These are phyloP conservation scores for Brasilioporus rufonigricans DNA, from an alignment of 768 basidiomycete species.

Conservation along the genomic window DNA sequence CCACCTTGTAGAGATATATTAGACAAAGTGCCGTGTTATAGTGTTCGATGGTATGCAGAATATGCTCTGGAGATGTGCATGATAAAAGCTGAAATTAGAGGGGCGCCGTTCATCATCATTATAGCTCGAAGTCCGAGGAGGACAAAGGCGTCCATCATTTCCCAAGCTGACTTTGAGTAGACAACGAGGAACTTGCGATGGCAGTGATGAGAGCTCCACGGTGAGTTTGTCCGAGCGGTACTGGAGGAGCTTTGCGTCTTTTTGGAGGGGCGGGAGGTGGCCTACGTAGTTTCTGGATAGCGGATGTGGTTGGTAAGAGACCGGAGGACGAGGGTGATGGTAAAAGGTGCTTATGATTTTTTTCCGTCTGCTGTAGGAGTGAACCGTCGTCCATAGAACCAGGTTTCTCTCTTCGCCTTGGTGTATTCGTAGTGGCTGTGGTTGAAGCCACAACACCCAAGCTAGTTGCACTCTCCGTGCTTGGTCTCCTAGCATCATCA, in stretches of 20 bases:
- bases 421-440: constrained; percentile 3
- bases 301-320: constrained; percentile 15
- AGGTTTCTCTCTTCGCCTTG: constrained; percentile 25
- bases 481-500: constrained; percentile 40
- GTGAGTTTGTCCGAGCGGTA: constrained; percentile 51
- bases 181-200: constrained; percentile 43
- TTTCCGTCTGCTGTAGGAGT: constrained; percentile 19
- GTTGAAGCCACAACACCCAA: constrained; percentile 30
- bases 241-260: constrained; percentile 69
- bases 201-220: constrained; percentile 58
- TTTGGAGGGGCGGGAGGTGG: constrained; percentile 69
- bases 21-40: constrained; percentile 16
- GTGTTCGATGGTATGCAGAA: constrained; percentile 23
- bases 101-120: constrained; percentile 5
- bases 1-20: constrained; percentile 16
- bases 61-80: constrained; percentile 16
- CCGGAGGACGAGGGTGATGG: constrained; percentile 19
- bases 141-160: constrained; percentile 11
- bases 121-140: constrained; percentile 1
- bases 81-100: constrained; percentile 8
- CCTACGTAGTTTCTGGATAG: constrained; percentile 36
- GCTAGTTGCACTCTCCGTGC: constrained; percentile 36
- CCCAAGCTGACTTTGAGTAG: constrained; percentile 17
- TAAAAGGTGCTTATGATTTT: constrained; percentile 12
- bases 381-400: constrained; percentile 28